Percentiles rank a stretch among this genome's conserved stretches.
Conservation (phyloP, 495 filamentous ascomycete species). For the Penicillium riverlandense region DNA sequence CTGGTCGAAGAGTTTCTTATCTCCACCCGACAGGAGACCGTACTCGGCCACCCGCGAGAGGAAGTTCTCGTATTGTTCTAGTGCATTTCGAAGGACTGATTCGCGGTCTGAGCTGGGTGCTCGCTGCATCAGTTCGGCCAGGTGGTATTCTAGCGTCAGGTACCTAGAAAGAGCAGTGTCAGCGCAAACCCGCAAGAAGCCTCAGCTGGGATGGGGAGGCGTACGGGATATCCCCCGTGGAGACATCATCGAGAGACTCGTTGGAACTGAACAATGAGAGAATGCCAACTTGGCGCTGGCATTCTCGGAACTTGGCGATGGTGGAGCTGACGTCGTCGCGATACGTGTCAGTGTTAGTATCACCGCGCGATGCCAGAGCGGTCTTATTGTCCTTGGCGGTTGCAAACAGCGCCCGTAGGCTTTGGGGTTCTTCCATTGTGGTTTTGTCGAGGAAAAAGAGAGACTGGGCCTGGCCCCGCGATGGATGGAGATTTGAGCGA, state of each 20-base stretch:
- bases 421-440: slow-evolving; percentile 53
- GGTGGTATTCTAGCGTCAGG: slow-evolving; percentile 57
- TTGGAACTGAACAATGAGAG: slow-evolving; percentile 85
- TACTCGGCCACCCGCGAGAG: slow-evolving; percentile 72
- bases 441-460: slow-evolving; percentile 1
- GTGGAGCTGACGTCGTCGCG: slow-evolving; percentile 58
- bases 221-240: slow-evolving; percentile 76
- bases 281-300: slow-evolving; percentile 56
- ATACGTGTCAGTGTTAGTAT: slow-evolving; percentile 53
- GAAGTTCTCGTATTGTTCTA: slow-evolving; percentile 67
- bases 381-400: slow-evolving; percentile 50
- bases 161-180: slow-evolving; percentile 41
- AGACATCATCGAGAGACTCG: slow-evolving; percentile 81
- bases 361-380: slow-evolving; percentile 37
- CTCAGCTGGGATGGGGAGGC: slow-evolving; percentile 24
- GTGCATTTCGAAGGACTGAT: slow-evolving; percentile 50
- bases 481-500: slow-evolving; percentile 16
- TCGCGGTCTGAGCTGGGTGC: slow-evolving; percentile 53
- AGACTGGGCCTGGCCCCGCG: slow-evolving; percentile 1
- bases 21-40: slow-evolving; percentile 55
- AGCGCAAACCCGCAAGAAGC: slow-evolving; percentile 11
- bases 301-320: slow-evolving; percentile 65
- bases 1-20: slow-evolving; percentile 63
- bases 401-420: slow-evolving; percentile 49
- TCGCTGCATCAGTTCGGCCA: slow-evolving; percentile 60